Percentiles rank a stretch among this genome's conserved stretches.
Conservation (phyloP, 176 grass and related monocot species). For the Saccharum officinarum region DNA sequence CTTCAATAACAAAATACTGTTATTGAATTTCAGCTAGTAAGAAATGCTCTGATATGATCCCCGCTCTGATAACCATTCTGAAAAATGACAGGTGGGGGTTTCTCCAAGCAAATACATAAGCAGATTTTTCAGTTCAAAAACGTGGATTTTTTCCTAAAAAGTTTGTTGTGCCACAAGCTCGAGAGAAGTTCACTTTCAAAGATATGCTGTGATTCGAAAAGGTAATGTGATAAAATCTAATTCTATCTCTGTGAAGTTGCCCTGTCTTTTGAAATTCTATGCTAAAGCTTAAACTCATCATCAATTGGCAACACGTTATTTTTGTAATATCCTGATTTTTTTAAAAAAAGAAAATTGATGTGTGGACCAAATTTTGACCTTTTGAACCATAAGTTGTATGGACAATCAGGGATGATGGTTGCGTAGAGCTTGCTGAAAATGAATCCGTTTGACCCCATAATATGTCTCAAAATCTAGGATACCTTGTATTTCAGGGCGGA, state of each 20-base stretch:
- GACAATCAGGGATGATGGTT: too few species aligned
- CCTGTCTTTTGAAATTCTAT: background rate
- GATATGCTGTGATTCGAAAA: slow-evolving; percentile 95
- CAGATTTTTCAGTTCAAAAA: slow-evolving; percentile 78
- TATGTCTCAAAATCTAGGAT: too few species aligned
- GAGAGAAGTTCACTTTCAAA: slow-evolving; percentile 85
- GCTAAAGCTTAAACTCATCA: background rate
- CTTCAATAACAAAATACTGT: background rate
- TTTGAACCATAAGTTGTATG: too few species aligned
- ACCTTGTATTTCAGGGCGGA: too few species aligned
- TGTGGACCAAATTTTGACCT: too few species aligned
- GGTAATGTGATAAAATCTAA: slow-evolving; percentile 58
- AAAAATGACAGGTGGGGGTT: slow-evolving; percentile 82
- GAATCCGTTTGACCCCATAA: too few species aligned
- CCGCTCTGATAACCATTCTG: background rate
- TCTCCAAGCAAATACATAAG: slow-evolving; percentile 88
- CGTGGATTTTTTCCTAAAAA: slow-evolving; percentile 75
- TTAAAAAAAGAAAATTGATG: too few species aligned
- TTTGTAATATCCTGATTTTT: too few species aligned
- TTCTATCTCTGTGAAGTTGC: background rate
- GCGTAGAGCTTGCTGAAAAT: too few species aligned
- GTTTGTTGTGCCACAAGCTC: slow-evolving; percentile 67
- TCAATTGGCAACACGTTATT: background rate
- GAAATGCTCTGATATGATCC: background rate
- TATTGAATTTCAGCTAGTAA: background rate